A percentile compares a stretch with the other conserved stretches of the same genome.
Evolutionary conservation across 129 eudicot species (phyloP).

Genomic region (Flaveria robusta): DNA sequence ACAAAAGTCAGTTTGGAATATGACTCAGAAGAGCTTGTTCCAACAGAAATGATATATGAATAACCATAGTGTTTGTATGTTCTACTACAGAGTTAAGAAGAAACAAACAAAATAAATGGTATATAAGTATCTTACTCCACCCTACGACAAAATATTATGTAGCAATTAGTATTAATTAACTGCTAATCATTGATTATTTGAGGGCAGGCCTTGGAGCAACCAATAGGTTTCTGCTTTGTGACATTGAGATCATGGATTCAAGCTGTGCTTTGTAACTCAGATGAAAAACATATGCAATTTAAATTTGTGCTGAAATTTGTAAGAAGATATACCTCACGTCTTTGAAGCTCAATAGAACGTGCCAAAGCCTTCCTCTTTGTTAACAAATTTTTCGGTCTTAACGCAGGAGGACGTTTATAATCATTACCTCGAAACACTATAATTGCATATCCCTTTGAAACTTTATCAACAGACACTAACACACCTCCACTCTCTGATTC

Average conservation of each 20-base stretch:
- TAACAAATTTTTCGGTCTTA: slow-evolving; percentile 86
- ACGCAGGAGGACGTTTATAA: slow-evolving; percentile 63
- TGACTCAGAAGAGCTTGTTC: neutral
- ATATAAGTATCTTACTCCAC: too few relatives aligned
- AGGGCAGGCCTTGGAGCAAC: too few relatives aligned
- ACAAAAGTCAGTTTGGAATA: slow-evolving; percentile 12
- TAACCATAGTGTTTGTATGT: too few relatives aligned
- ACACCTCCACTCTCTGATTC: slow-evolving; percentile 97
- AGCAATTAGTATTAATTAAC: too few relatives aligned
- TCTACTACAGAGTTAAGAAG: too few relatives aligned
- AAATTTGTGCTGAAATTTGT: neutral
- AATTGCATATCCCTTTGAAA: slow-evolving; percentile 86
- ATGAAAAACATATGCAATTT: neutral
- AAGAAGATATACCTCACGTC: slow-evolving; percentile 64
- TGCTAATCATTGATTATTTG: too few relatives aligned
- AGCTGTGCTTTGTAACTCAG: too few relatives aligned
- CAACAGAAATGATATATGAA: too few relatives aligned
- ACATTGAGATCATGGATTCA: too few relatives aligned
- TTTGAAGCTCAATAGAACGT: slow-evolving; percentile 94
- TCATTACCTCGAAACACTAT: slow-evolving; percentile 80
- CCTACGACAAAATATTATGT: too few relatives aligned
- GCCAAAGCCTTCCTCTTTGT: slow-evolving; percentile 90
- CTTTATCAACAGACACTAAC: slow-evolving; percentile 84
- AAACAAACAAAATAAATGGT: too few relatives aligned
- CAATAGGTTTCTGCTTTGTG: too few relatives aligned